Evolutionary conservation across 495 filamentous ascomycete species (phyloP), one percentile per base, ranked within the genome.

Genomic region (Annulohypoxylon maeteangense): DNA sequence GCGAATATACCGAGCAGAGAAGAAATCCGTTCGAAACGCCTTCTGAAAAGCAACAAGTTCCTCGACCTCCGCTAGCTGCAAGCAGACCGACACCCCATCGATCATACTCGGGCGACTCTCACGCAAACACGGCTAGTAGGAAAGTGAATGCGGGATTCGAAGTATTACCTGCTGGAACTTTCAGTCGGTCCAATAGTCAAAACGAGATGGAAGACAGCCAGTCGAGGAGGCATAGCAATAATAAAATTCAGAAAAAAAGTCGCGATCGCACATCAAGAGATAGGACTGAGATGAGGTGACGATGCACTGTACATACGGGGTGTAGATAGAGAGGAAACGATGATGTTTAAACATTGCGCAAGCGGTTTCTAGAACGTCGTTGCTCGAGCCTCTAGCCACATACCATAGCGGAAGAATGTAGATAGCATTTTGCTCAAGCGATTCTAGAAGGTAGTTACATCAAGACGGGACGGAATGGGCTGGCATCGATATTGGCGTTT

Each of bases 111-210:
- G 81, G 81, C 0, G 80, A 85, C 12, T 75, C 84, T 8, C 83
- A 86, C 57, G 77, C 84, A 8, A 83, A 85, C 47, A 79, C 74
- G 18, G 54, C 70, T 6, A 66, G 86, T 1, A 81, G 89, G 14
- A 86, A 83, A 64, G 85, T 90, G 14, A 90, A 90, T 65, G 82
- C 84, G 8, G 88, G 89, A 4, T 90, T 90, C 65, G 85, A 89
- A 71, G 80, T 91, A 40, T 75, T 90, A 0, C 82, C 82, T 27
- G 87, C 87, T 14, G 89, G 89, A 16, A 89, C 86, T 1, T 81
- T 83, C 64, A 71, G 75, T 7, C 62, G 61, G 12, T 50, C 68
- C 4, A 59, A 68, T 25, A 66, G 68, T 51, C 59, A 69, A 20
- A 32, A 20, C 14, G 68, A 71, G 4, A 44, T 65, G 34, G 73